Percentiles rank a stretch among this genome's conserved stretches.
phyloP scores from a whole-genome alignment of 306 rosid species.

The Dalbergia oliveri region DNA sequence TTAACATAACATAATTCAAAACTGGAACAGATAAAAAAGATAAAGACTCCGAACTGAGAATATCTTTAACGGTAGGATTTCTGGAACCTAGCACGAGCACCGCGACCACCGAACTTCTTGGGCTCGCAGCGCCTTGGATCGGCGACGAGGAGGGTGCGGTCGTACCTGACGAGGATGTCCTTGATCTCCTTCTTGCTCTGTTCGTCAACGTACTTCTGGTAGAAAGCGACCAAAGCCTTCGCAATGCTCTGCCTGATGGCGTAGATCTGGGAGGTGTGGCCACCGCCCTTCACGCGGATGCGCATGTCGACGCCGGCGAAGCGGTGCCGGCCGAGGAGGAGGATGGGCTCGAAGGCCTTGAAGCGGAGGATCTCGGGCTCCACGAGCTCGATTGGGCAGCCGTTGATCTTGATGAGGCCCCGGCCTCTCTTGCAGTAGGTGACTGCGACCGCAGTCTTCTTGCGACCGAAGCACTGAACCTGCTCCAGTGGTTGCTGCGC shows the following conservation, averaged over 20 bases:
- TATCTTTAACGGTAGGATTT: slow-evolving; percentile 78
- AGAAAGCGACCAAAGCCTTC: slow-evolving; percentile 77
- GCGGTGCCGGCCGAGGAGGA: slow-evolving; percentile 76
- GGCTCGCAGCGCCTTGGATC: slow-evolving; percentile 92
- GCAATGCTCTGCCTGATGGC: slow-evolving; percentile 90
- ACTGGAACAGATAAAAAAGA: background rate
- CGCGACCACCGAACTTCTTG: slow-evolving; percentile 94
- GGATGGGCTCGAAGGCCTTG: slow-evolving; percentile 87
- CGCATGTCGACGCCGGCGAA: slow-evolving; percentile 82
- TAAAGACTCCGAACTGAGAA: background rate
- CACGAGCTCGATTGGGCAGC: slow-evolving; percentile 76
- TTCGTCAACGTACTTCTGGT: slow-evolving; percentile 88
- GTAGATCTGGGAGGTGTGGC: slow-evolving; percentile 86
- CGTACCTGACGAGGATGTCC: slow-evolving; percentile 81
- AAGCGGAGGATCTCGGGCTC: slow-evolving; percentile 89
- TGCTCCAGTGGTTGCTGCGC: slow-evolving; percentile 52
- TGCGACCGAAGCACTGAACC: slow-evolving; percentile 86
- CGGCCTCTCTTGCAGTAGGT: slow-evolving; percentile 87
- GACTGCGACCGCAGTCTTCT: slow-evolving; percentile 89
- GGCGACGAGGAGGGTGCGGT: slow-evolving; percentile 79
- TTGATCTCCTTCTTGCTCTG: slow-evolving; percentile 91
- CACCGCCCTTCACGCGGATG: slow-evolving; percentile 83
- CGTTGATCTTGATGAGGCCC: slow-evolving; percentile 83
- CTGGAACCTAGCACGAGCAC: slow-evolving; percentile 91
- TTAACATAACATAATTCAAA: slow-evolving; percentile 1